phyloP scores from a whole-genome alignment of 2,329 filamentous ascomycete species.

The Sporothrix euskadiensis region DNA sequence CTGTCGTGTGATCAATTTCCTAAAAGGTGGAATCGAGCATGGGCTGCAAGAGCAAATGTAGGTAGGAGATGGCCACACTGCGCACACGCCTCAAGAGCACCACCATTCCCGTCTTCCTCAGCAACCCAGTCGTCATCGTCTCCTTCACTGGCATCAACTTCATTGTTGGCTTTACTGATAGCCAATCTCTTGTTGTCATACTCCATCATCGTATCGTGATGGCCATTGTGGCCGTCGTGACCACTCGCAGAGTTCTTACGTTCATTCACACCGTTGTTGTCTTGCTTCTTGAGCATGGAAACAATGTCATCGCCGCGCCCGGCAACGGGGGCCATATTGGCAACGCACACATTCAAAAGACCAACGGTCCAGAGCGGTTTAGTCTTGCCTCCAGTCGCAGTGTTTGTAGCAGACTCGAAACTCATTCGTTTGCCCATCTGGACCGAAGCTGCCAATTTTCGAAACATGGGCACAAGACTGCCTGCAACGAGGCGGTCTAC shows the following conservation, averaged over 20 bases:
- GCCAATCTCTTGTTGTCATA: too few relatives aligned
- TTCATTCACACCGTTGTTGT: slow-evolving; percentile 37
- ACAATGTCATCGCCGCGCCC: slow-evolving; percentile 74
- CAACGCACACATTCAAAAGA: slow-evolving; percentile 82
- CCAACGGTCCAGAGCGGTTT: slow-evolving; percentile 71
- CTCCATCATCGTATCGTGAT: background rate
- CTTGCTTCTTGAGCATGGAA: slow-evolving; percentile 78
- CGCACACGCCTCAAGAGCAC: slow-evolving; percentile 32
- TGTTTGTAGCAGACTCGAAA: background rate
- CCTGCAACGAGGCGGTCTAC: slow-evolving; percentile 35
- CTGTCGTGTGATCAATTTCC: slow-evolving; percentile 21
- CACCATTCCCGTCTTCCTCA: slow-evolving; percentile 9
- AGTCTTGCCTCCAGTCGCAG: slow-evolving; percentile 31
- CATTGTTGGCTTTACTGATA: too few relatives aligned
- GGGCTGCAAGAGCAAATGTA: slow-evolving; percentile 37
- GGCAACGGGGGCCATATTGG: slow-evolving; percentile 71
- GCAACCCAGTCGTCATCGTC: slow-evolving; percentile 4
- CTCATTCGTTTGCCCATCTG: slow-evolving; percentile 26
- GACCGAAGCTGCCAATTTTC: slow-evolving; percentile 31
- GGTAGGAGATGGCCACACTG: slow-evolving; percentile 37
- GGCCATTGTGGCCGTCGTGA: slow-evolving; percentile 12
- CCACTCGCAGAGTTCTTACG: background rate
- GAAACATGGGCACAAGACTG: slow-evolving; percentile 33
- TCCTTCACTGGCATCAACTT: slow-evolving; percentile 4
- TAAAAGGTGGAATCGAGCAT: slow-evolving; percentile 37